Evolutionary conservation across 371 early-diverging fungal genomes (phyloP).

Genomic region (Mortierella sp.): DNA sequence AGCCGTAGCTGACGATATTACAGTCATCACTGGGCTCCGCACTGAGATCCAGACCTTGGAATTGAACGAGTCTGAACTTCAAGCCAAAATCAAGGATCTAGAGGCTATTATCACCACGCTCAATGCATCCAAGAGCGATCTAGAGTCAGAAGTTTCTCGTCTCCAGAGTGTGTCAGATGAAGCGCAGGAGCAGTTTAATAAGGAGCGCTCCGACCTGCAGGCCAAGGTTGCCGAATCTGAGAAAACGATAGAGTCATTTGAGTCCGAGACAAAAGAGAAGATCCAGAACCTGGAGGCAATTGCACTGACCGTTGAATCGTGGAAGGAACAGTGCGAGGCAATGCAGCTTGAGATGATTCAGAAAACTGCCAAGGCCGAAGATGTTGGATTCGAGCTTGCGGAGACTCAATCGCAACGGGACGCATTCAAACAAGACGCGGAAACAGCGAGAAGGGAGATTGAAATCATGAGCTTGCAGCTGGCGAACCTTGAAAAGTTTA

Average conservation of each 20-base stretch:
- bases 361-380: constrained; percentile 26
- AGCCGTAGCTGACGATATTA: constrained; percentile 49
- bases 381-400: constrained; percentile 5
- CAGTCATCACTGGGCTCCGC: constrained; percentile 56
- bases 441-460: constrained; percentile 15
- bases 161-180: constrained; percentile 36
- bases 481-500: constrained; percentile 45
- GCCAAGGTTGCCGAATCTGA: constrained; percentile 23
- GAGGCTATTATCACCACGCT: constrained; percentile 18
- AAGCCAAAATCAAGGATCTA: constrained; percentile 59
- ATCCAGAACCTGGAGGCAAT: constrained; percentile 25
- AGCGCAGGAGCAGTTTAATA: constrained; percentile 34
- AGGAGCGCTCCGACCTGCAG: constrained; percentile 59
- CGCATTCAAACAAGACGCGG: constrained; percentile 18
- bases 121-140: constrained; percentile 6
- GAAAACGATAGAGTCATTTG: constrained; percentile 19
- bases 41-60: constrained; percentile 54
- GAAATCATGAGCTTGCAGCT: constrained; percentile 17
- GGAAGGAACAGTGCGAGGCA: constrained; percentile 44
- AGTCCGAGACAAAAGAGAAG: constrained; percentile 21
- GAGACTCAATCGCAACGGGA: constrained; percentile 25
- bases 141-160: constrained; percentile 57
- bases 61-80: constrained; percentile 53
- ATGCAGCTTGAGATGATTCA: constrained; percentile 42
- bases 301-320: constrained; percentile 20